A percentile compares a stretch with the other conserved stretches of the same genome.
Conservation (phyloP, 164 flowering plant genomes). For the Buxus sempervirens region DNA sequence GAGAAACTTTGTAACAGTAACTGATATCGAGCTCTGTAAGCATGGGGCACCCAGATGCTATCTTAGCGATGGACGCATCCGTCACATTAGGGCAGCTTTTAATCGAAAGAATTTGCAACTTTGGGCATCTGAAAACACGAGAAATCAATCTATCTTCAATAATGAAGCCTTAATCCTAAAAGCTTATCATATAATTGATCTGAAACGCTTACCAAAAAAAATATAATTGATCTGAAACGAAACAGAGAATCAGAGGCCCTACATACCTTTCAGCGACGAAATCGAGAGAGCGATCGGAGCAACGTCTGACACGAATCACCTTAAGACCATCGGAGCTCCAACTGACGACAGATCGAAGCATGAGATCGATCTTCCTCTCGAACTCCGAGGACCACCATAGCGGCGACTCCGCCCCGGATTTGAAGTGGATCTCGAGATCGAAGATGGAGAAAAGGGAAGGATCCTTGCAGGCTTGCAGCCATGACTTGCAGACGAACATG, state of each 20-base stretch:
- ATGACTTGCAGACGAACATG: constrained; percentile 75
- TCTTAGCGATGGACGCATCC: constrained; percentile 43
- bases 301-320: constrained; percentile 66
- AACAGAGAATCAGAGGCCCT: not conserved
- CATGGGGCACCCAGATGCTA: constrained; percentile 53
- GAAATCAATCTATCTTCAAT: not conserved
- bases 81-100: constrained; percentile 73
- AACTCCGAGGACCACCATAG: constrained; percentile 73
- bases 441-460: constrained; percentile 52
- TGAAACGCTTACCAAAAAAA: too few relatives aligned
- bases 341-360: constrained; percentile 51
- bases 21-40: constrained; percentile 77
- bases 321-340: constrained; percentile 52
- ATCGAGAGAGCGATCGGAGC: constrained; percentile 64
- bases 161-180: not conserved
- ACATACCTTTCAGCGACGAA: constrained; percentile 58
- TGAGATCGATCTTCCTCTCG: constrained; percentile 57
- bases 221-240: too few relatives aligned
- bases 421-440: constrained; percentile 58
- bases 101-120: constrained; percentile 67
- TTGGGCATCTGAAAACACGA: constrained; percentile 57
- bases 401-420: constrained; percentile 39
- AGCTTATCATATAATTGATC: not conserved
- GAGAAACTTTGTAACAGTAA: constrained; percentile 75
- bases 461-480: constrained; percentile 64